phyloP scores from a whole-genome alignment of 257 asterid genomes.

The Jasminum sambac region DNA sequence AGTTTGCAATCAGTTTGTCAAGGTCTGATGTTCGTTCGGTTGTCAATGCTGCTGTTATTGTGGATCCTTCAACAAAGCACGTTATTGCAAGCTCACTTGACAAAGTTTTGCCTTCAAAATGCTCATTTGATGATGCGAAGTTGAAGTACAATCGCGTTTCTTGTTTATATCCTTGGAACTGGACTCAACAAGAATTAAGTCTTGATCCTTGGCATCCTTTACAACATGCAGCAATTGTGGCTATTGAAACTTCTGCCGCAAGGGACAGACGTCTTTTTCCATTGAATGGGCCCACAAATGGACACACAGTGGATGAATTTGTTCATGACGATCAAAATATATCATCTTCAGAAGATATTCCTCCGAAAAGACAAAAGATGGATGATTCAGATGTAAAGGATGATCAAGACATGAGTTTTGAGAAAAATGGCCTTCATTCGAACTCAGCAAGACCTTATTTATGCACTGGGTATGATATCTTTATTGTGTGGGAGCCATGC shows the following conservation, averaged over 20 bases:
- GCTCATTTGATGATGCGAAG: constrained; percentile 26
- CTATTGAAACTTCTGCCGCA: constrained; percentile 74
- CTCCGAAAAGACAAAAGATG: constrained; percentile 63
- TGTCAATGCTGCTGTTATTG: constrained; percentile 90
- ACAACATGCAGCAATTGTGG: constrained; percentile 84
- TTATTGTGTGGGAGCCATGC: constrained; percentile 98
- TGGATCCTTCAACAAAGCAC: constrained; percentile 73
- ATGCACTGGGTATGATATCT: constrained; percentile 94
- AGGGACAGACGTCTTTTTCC: constrained; percentile 71
- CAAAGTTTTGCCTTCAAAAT: constrained; percentile 34
- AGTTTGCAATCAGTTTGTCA: constrained; percentile 59
- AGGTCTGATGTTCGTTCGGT: constrained; percentile 48
- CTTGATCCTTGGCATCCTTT: constrained; percentile 68
- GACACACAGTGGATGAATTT: constrained; percentile 27
- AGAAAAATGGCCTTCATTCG: constrained; percentile 26
- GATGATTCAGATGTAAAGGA: constrained; percentile 30
- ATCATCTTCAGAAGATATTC: constrained; percentile 38
- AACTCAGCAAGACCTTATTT: constrained; percentile 66
- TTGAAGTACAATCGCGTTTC: constrained; percentile 37
- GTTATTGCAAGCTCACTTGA: constrained; percentile 79
- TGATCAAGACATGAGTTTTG: constrained; percentile 26
- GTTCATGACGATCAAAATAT: constrained; percentile 36
- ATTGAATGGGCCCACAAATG: constrained; percentile 19
- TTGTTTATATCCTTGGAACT: constrained; percentile 76
- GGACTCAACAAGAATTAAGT: constrained; percentile 50